Base-by-base conservation (phyloP, 768 basidiomycete genomes). In the Postia placenta region DNA sequence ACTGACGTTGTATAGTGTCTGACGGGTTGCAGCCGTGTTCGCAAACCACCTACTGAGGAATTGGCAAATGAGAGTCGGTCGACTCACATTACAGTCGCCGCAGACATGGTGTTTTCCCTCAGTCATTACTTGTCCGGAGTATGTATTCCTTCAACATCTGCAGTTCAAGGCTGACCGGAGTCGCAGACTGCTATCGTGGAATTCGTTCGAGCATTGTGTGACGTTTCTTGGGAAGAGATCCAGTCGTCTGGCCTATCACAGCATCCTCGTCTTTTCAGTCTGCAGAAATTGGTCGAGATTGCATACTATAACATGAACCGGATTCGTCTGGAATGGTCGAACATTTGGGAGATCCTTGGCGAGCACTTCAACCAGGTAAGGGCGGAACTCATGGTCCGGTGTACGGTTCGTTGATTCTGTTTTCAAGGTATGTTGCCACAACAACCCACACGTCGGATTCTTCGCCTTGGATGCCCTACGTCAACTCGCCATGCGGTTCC, bases 231-330 rank as follows among this genome's bases (percentile, higher is more conserved):
- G 95, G 92, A 98, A 65, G 96, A 99, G 68, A 99, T 99, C 30
- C 92, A 96, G 65, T 94, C 93, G 0, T 98, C 96, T 0, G 93
- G 93, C 15, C 69, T 92, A 24, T 95, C 95, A 2, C 86, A 94
- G 53, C 87, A 92, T 63, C 95, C 96, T 1, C 83, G 96, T 22
- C 73, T 97, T 49, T 99, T 98, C 76, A 95, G 94, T 66, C 69
- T 99, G 49, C 94, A 97, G 67, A 99, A 98, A 69, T 74, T 99
- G 28, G 95, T 98, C 35, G 96, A 99, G 63, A 98, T 99, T 48
- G 96, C 94, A 7, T 99, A 99, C 67, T 99, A 99, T 70, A 99
- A 99, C 68, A 99, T 99, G 96, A 85, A 75, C 54, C 86, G 96
- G 42, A 98, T 99, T 62, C 90, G 96, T 67, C 70, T 99, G 42